These are phyloP conservation scores for Coffea canephora DNA, from an alignment of 257 asterid species.

Conservation along the genomic window DNA sequence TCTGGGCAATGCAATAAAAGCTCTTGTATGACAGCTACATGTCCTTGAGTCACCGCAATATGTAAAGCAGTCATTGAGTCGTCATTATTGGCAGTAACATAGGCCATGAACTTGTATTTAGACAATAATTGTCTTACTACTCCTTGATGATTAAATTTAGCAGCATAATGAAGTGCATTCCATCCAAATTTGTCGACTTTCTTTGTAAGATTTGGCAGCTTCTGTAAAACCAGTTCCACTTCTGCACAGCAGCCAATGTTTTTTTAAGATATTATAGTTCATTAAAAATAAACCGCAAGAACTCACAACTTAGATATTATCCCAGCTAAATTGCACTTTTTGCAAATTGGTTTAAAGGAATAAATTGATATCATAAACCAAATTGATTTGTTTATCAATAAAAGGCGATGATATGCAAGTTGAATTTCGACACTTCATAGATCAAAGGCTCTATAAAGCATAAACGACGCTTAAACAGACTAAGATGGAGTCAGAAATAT, in stretches of 20 bases:
- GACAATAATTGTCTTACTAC: not conserved
- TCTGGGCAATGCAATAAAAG: not conserved
- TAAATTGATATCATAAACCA: too few species aligned
- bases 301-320: not conserved
- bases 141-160: not conserved
- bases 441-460: too few species aligned
- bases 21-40: not conserved
- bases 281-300: too few species aligned
- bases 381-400: too few species aligned
- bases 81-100: not conserved
- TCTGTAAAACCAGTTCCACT: not conserved
- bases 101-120: not conserved
- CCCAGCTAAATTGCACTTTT: not conserved
- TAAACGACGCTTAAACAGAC: too few species aligned
- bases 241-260: not conserved
- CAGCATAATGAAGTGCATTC: slow-evolving; percentile 22
- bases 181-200: slow-evolving; percentile 10
- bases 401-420: too few species aligned
- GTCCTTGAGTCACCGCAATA: not conserved
- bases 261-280: not conserved
- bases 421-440: too few species aligned
- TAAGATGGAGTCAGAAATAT: too few species aligned
- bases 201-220: not conserved
- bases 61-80: not conserved
- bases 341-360: not conserved